Conservation (phyloP, 176 grass and related monocot species). For the Dactylis glomerata region DNA sequence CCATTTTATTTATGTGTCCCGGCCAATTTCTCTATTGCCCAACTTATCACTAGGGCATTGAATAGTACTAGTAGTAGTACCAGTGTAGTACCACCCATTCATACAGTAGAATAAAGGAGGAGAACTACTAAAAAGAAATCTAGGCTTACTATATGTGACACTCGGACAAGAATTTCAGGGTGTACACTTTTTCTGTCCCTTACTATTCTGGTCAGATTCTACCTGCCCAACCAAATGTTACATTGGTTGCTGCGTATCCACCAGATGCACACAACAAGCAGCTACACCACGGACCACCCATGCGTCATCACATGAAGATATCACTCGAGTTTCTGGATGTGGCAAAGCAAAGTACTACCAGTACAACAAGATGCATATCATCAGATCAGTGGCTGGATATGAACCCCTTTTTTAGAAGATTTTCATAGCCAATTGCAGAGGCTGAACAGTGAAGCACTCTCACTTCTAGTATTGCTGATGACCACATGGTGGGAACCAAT, state of each 20-base stretch:
- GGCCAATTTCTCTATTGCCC: background rate
- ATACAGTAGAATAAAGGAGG: slow-evolving; percentile 25
- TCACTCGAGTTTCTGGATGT: background rate
- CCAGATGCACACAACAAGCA: background rate
- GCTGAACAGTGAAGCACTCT: background rate
- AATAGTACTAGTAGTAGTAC: background rate
- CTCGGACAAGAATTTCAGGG: slow-evolving; percentile 36
- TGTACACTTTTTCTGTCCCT: slow-evolving; percentile 36
- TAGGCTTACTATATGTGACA: slow-evolving; percentile 41
- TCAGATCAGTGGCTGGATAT: background rate
- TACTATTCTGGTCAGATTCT: slow-evolving; percentile 54
- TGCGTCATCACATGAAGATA: background rate
- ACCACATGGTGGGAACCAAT: background rate
- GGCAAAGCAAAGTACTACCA: background rate
- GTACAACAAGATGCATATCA: background rate
- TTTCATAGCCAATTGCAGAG: background rate
- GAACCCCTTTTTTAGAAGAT: background rate
- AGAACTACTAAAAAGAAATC: slow-evolving; percentile 26
- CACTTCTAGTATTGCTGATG: background rate
- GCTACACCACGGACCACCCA: background rate
- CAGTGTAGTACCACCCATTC: slow-evolving; percentile 28
- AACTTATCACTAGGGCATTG: slow-evolving; percentile 1
- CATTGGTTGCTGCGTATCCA: background rate
- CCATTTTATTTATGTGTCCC: background rate
- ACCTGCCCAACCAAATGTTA: slow-evolving; percentile 27